Evolutionary conservation across 1,139 yeast species (phyloP), one percentile per base, ranked within the genome.

Genomic region (Yamadazyma dendronema): DNA sequence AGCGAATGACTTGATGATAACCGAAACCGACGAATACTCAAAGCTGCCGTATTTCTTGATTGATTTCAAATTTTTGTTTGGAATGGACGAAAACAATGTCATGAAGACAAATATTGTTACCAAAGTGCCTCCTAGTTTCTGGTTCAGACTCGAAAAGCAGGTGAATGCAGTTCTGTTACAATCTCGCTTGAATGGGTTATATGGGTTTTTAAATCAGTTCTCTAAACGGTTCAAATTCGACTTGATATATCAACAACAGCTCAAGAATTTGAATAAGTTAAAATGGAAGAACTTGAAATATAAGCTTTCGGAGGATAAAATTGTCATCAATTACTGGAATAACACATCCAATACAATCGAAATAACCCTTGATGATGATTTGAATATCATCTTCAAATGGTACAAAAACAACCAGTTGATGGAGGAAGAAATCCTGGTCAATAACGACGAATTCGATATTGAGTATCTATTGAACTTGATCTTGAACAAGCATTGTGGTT

Each of bases 141-240:
- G 74, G 46, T 64, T 59, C 35, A 65, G 72, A 50, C 56, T 84
- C 28, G 89, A 83, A 52, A 61, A 64, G 30, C 55, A 66, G 7
- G 76, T 81, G 11, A 89, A 88, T 57, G 72, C 69, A 26, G 68
- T 76, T 15, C 65, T 88, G 14, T 65, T 72, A 32, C 65, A 62
- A 19, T 68, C 67, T 33, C 79, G 82, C 1, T 66, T 90, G 17
- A 52, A 57, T 1, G 84, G 84, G 2, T 65, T 88, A 16, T 82
- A 86, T 53, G 81, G 76, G 28, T 69, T 87, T 40, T 63, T 90
- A 40, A 85, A 84, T 48, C 74, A 77, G 46, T 87, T 84, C 55
- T 72, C 92, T 10, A 74, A 82, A 23, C 80, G 87, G 19, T 82
- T 84, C 61, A 87, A 87, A 55, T 67, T 90, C 22, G 80, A 84